Base-by-base conservation (phyloP, 768 basidiomycete genomes). In the Boletus rubroflammeus region DNA sequence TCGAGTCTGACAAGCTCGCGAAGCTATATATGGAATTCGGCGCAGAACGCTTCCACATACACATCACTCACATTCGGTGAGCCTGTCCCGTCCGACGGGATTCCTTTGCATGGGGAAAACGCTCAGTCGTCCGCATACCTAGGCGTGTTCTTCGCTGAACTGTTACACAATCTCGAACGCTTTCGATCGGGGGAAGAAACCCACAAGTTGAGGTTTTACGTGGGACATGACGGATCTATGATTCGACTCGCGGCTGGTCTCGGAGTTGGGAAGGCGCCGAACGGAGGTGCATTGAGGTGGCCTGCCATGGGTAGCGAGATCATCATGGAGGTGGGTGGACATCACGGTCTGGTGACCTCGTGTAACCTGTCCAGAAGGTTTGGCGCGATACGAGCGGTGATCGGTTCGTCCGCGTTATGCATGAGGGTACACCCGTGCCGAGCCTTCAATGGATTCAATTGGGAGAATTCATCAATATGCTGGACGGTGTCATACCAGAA, bases 1-100 rank as follows among this genome's bases (percentile, higher is more conserved):
- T n/a, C 3, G 6, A 0, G 4, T 42, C 42, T 60, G 47, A 59
- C 28, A 10, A 32, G 15, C 25, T 0, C 28, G 1, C 45, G 15
- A 58, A 80, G 78, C 46, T 80, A 80, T 58, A 78, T 80, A 60
- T 80, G 76, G 75, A 78, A 77, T 54, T 58, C 72, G 0, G 79
- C 79, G 5, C 67, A 73, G 53, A 76, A 77, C 47, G 68, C 79
- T 5, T 70, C 74, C 0, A 62, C 53, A 0, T 80, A 81, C 51
- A 76, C 68, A 23, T 71, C 74, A 5, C 73, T 81, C 3, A 75
- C 75, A 0, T 78, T 77, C 44, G 79, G 77, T 76, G 53, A 44
- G 62, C 26, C 31, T 19, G 11, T 25, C 19, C 31, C n/a, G 44
- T 34, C 35, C 11, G 32, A 38, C 7, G 2, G 5, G 25, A 19